Evolutionary conservation across 2,329 filamentous ascomycete genomes (phyloP).

Genomic region (Colletotrichum tanaceti): DNA sequence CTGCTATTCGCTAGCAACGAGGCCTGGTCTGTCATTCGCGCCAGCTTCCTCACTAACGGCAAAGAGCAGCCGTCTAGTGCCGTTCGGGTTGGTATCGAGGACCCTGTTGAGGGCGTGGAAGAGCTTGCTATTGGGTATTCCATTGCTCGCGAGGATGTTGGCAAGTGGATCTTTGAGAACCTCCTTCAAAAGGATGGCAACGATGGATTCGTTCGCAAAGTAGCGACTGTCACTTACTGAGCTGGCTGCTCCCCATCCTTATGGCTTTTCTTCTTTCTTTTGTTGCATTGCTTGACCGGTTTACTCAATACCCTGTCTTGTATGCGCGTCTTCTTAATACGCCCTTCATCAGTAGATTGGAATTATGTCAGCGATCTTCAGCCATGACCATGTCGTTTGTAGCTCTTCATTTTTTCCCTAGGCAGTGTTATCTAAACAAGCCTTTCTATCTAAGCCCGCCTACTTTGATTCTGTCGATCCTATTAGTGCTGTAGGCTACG

Average conservation of each 20-base stretch:
- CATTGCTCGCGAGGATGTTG: conserved; percentile 56
- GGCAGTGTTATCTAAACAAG: accelerated
- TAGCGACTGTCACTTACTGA: conserved; percentile 46
- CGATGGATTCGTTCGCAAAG: conserved; percentile 46
- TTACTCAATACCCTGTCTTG: neutral
- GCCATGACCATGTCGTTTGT: neutral
- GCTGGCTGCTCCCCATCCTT: neutral
- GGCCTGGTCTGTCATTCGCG: conserved; percentile 49
- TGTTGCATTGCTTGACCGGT: no score
- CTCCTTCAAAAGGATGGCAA: conserved; percentile 44
- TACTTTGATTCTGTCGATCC: neutral
- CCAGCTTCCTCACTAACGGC: conserved; percentile 49
- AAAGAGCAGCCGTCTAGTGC: conserved; percentile 41
- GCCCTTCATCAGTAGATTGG: neutral
- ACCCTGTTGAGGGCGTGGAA: conserved; percentile 48
- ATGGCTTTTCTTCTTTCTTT: neutral
- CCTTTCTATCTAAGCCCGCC: neutral
- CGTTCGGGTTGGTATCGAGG: conserved; percentile 50
- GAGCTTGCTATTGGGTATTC: conserved; percentile 55
- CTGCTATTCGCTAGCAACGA: conserved; percentile 45
- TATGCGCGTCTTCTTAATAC: neutral
- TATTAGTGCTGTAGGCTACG: no score
- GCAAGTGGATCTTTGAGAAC: conserved; percentile 55
- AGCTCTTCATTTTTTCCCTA: neutral
- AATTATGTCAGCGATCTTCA: no score